Conservation (phyloP, 108 stramenopile species). For the Cyclotella kingstonii region DNA sequence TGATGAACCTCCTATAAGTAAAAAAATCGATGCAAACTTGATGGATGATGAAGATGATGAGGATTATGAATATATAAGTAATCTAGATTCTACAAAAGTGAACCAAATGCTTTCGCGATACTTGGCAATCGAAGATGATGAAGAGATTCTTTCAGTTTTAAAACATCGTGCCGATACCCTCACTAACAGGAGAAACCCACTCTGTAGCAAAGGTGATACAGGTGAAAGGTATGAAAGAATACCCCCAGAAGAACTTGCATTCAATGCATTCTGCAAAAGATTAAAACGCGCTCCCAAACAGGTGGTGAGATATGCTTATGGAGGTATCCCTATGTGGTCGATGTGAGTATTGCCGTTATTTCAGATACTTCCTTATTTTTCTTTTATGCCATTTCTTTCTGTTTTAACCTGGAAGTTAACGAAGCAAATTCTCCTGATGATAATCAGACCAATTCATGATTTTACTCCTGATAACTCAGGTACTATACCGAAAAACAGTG, state of each 20-base stretch:
- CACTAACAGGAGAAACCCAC: no score
- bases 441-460: slow-evolving; percentile 1
- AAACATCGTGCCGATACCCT: slow-evolving; percentile 20
- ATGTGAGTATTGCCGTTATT: slow-evolving; percentile 42
- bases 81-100: slow-evolving; percentile 57
- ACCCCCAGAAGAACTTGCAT: slow-evolving; percentile 60
- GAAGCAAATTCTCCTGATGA: no score
- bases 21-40: slow-evolving; percentile 2
- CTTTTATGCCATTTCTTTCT: background rate
- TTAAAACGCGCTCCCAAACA: slow-evolving; percentile 68
- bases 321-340: slow-evolving; percentile 86
- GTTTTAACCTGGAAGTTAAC: no score
- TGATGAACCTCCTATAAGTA: slow-evolving; percentile 47
- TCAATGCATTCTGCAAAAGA: slow-evolving; percentile 69
- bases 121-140: slow-evolving; percentile 85
- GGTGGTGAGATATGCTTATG: slow-evolving; percentile 76
- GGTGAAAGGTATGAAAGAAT: slow-evolving; percentile 75
- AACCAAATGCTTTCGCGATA: slow-evolving; percentile 76
- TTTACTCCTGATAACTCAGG: background rate
- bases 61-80: slow-evolving; percentile 58
- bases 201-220: background rate
- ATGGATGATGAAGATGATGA: slow-evolving; percentile 47
- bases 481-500: slow-evolving; percentile 7
- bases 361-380: background rate
- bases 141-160: slow-evolving; percentile 64